Conservation (phyloP, 305 asterid genomes). For the Rubia tinctorum region DNA sequence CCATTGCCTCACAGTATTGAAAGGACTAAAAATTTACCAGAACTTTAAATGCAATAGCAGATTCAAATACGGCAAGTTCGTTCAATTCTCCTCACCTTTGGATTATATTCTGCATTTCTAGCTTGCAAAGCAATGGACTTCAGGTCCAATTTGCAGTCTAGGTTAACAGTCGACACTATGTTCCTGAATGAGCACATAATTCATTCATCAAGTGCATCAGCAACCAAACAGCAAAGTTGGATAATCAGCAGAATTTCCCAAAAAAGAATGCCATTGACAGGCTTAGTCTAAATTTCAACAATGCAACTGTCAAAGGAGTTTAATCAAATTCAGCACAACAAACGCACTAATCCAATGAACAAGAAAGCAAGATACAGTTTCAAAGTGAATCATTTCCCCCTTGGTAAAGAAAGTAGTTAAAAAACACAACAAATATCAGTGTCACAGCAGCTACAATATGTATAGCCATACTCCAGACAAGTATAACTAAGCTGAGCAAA, state of each 20-base stretch:
- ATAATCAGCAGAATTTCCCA: not conserved
- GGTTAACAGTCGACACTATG: constrained; percentile 40
- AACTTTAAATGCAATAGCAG: not conserved
- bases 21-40: not conserved
- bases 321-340: not conserved
- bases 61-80: not conserved
- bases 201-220: not conserved
- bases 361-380: not conserved
- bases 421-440: not conserved
- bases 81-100: constrained; percentile 24
- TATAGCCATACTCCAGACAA: not conserved
- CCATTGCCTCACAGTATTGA: not conserved
- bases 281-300: not conserved
- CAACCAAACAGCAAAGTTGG: not conserved
- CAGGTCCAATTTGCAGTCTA: constrained; percentile 40
- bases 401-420: no score
- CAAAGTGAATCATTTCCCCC: not conserved
- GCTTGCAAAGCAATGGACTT: constrained; percentile 42
- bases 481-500: not conserved
- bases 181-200: constrained; percentile 22
- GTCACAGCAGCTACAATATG: not conserved
- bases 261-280: not conserved
- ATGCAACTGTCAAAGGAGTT: no score
- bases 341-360: not conserved
- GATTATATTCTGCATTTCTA: constrained; percentile 45